phyloP scores from a whole-genome alignment of 192 early-diverging fungal genomes.

The Linnemannia exigua region DNA sequence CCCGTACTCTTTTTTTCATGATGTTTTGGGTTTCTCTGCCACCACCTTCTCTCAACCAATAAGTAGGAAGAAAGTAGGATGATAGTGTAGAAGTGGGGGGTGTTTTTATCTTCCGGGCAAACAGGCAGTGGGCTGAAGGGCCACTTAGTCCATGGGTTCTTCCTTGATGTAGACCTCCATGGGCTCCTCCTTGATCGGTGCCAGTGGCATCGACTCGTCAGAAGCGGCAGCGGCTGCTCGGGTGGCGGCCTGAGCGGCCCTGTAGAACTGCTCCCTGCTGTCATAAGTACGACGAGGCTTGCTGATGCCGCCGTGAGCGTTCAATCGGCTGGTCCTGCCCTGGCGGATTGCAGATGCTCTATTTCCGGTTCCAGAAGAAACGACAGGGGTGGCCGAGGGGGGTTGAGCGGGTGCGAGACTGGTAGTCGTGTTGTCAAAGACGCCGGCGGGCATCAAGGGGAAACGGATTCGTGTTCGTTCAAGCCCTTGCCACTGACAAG shows the following conservation, averaged over 20 bases:
- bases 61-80: neutral
- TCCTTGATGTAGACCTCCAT: slow-evolving; percentile 53
- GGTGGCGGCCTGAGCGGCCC: slow-evolving; percentile 5
- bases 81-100: neutral
- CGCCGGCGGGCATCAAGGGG: slow-evolving; percentile 45
- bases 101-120: slow-evolving; percentile 35
- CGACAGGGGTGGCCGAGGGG: slow-evolving; percentile 24
- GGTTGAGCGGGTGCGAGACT: slow-evolving; percentile 27
- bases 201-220: slow-evolving; percentile 23
- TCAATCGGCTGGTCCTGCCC: slow-evolving; percentile 28
- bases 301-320: slow-evolving; percentile 32
- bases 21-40: slow-evolving; percentile 7
- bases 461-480: slow-evolving; percentile 48
- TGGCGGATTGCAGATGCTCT: slow-evolving; percentile 7
- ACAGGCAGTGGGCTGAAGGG: neutral
- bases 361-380: neutral
- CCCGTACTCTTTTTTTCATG: slow-evolving; percentile 44
- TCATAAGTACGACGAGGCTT: slow-evolving; percentile 45
- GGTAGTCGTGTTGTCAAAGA: slow-evolving; percentile 50
- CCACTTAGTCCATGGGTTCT: slow-evolving; percentile 46
- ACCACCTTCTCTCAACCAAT: neutral
- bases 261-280: slow-evolving; percentile 24
- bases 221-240: neutral
- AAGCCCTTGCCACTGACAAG: slow-evolving; percentile 59
- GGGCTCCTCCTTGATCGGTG: slow-evolving; percentile 50